phyloP scores from a whole-genome alignment of 2,329 filamentous ascomycete genomes.

The Penicillium sp. region DNA sequence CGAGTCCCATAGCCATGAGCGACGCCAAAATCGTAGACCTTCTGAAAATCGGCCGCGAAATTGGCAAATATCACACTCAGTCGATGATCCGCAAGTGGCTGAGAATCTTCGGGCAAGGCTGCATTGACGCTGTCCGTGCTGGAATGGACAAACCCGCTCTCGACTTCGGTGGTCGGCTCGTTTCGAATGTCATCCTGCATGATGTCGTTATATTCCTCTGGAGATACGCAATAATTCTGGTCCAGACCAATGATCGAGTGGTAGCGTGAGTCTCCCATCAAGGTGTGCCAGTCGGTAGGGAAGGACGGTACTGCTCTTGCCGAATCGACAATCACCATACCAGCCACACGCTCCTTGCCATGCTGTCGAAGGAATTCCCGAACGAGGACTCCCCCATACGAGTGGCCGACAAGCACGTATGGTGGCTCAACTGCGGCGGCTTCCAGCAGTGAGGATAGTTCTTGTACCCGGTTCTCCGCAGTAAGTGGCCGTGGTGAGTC shows the following conservation, averaged over 20 bases:
- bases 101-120: background rate
- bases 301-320: background rate
- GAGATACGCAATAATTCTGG: background rate
- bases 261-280: background rate
- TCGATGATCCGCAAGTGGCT: background rate
- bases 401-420: constrained; percentile 1
- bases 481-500: background rate
- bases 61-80: constrained; percentile 2
- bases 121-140: background rate
- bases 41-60: background rate
- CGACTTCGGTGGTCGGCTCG: background rate
- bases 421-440: background rate
- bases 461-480: background rate
- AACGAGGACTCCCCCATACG: constrained; percentile 1
- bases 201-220: background rate
- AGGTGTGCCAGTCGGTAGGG: background rate
- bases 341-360: background rate
- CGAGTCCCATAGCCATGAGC: background rate
- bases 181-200: background rate
- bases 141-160: background rate
- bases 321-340: constrained; percentile 2
- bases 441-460: background rate
- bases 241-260: background rate
- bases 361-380: background rate
- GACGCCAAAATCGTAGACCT: background rate